Base-by-base conservation (phyloP, 2,329 filamentous ascomycete species). In the Dichotomopilus funicola region DNA sequence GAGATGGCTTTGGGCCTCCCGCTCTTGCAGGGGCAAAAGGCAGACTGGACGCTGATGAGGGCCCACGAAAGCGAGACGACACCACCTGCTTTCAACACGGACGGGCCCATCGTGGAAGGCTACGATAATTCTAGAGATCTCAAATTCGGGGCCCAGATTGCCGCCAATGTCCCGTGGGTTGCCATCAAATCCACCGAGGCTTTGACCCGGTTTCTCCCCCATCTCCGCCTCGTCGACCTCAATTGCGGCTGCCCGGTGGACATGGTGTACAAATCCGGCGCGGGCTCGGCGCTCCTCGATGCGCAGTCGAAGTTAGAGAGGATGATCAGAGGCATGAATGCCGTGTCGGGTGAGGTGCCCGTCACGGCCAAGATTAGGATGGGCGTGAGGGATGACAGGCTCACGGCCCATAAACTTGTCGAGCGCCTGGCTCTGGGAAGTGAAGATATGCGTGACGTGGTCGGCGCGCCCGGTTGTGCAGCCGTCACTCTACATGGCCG, bases 171-270 rank as follows among this genome's bases (percentile, higher is more conserved):
- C 69, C 89, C 91, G 11, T 95, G 90, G 88, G 78, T 91, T 54
- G 92, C 89, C 2, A 80, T 92, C 68, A 96, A 96, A 74, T 86
- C 90, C 0, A 88, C 92, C 0, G 91, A 97, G 69, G 81, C 87
- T 3, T 75, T 99, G 47, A 86, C 86, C 5, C 79, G 80, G 35
- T 83, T 88, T 61, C 85, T 91, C 55, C 91, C 94, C 3, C 83
- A 90, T 64, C 79, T 99, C 19, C 88, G 94, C 38, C 83, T 96
- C 41, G 88, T 99, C 61, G 94, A 99, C 67, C 77, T 99, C 63
- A 99, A 99, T 75, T 97, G 92, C 65, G 94, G 94, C 45, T 99
- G 94, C 67, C 94, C 94, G 4, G 96, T 99, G 67, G 94, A 99
- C 68, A 82, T 96, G 64, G 86, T 99, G 51, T 97, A 84, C 76